A percentile compares a stretch with the other conserved stretches of the same genome.
phyloP scores from a whole-genome alignment of 352 stramenopile species.

The Phytophthora podocarpi region DNA sequence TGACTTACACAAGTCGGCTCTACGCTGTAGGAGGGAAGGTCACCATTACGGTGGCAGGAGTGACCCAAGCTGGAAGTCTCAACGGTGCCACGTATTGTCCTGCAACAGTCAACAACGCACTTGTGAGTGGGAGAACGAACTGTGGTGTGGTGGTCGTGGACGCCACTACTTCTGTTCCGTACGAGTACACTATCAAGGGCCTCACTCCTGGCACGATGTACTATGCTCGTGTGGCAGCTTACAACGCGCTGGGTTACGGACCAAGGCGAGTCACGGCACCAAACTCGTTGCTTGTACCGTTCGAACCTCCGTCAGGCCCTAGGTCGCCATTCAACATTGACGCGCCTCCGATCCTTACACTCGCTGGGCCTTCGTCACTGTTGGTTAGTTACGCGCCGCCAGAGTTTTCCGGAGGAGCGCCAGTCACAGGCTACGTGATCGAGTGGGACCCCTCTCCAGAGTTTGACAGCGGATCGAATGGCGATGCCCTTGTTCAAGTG shows the following conservation, averaged over 20 bases:
- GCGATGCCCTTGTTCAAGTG: constrained; percentile 53
- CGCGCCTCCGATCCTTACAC: constrained; percentile 63
- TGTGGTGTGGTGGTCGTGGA: constrained; percentile 41
- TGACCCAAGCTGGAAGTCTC: constrained; percentile 40
- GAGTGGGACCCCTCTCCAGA: constrained; percentile 86
- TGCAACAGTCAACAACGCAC: constrained; percentile 19
- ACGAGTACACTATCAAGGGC: constrained; percentile 58
- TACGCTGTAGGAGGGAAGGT: constrained; percentile 44
- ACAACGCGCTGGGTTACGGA: constrained; percentile 69
- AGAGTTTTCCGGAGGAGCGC: constrained; percentile 85
- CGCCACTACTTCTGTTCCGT: constrained; percentile 35
- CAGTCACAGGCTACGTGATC: constrained; percentile 90
- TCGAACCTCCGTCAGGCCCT: constrained; percentile 52
- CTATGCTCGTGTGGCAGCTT: constrained; percentile 73
- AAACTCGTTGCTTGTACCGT: constrained; percentile 64
- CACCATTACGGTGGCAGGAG: constrained; percentile 40
- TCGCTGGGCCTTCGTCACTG: constrained; percentile 73
- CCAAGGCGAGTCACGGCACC: constrained; percentile 62
- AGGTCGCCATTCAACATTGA: constrained; percentile 70
- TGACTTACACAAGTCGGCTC: constrained; percentile 60
- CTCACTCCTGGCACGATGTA: constrained; percentile 67
- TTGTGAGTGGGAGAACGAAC: constrained; percentile 31
- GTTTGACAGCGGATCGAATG: constrained; percentile 78
- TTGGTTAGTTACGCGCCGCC: constrained; percentile 82
- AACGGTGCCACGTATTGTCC: constrained; percentile 59